Evolutionary conservation across 2,329 filamentous ascomycete species (phyloP).

Genomic region (Knoxdaviesia proteae): DNA sequence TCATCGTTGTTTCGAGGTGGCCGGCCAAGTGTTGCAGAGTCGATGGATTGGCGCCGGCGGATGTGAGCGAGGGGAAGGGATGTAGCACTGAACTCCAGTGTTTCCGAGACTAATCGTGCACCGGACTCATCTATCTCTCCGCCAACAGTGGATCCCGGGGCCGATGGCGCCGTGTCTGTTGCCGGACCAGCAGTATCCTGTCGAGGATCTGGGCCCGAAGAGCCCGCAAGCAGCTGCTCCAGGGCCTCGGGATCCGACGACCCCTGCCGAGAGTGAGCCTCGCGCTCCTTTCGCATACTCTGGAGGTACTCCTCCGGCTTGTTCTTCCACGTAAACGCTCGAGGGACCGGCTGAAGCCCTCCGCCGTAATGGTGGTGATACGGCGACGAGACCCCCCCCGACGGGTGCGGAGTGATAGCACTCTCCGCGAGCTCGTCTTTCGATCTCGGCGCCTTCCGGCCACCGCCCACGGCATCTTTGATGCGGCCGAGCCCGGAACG

Average conservation of each 20-base stretch:
- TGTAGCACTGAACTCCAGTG: too few relatives aligned
- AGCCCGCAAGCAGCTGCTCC: constrained; percentile 6
- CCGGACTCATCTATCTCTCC: too few relatives aligned
- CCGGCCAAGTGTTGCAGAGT: constrained; percentile 12
- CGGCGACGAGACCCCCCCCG: background rate
- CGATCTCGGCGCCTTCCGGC: constrained; percentile 28
- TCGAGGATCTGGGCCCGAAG: too few relatives aligned
- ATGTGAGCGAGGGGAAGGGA: constrained; percentile 12
- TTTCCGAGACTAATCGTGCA: too few relatives aligned
- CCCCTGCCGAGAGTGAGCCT: constrained; percentile 10
- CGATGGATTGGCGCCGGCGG: constrained; percentile 40
- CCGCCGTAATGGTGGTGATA: too few relatives aligned
- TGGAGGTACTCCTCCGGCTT: constrained; percentile 38
- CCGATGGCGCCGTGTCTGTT: too few relatives aligned
- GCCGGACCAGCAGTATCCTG: too few relatives aligned
- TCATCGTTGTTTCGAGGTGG: constrained; percentile 26
- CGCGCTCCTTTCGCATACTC: constrained; percentile 10
- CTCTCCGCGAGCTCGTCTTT: constrained; percentile 29
- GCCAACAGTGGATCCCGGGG: too few relatives aligned
- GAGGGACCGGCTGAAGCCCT: constrained; percentile 8
- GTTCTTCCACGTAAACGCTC: constrained; percentile 42
- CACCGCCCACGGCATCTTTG: constrained; percentile 58
- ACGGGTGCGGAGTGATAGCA: background rate
- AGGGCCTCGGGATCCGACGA: constrained; percentile 10
- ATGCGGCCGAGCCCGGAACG: constrained; percentile 67